Conservation (phyloP, 2,329 filamentous ascomycete species). For the Phyllosticta capitalensis region DNA sequence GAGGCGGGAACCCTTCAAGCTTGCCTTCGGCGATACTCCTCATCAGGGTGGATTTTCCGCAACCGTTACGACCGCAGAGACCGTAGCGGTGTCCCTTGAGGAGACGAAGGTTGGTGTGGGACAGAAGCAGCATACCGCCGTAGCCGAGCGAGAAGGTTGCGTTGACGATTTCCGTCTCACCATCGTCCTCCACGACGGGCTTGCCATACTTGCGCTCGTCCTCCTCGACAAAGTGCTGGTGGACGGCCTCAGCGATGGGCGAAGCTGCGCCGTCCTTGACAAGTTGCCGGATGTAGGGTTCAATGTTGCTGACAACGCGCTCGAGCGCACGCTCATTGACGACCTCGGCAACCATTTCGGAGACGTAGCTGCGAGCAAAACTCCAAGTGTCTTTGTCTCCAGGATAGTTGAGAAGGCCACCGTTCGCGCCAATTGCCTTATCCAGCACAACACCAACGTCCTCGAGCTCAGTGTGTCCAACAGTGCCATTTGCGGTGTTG, state of each 20-base stretch:
- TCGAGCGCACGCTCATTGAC: constrained; percentile 71
- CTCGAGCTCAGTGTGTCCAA: constrained; percentile 58
- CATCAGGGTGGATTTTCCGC: constrained; percentile 99
- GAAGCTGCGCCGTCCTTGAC: constrained; percentile 54
- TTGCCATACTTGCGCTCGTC: constrained; percentile 80
- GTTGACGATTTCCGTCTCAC: constrained; percentile 93
- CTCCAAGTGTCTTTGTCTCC: constrained; percentile 56
- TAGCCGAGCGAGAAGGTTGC: constrained; percentile 96
- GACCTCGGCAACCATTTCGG: constrained; percentile 77
- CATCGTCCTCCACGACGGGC: constrained; percentile 78
- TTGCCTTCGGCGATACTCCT: constrained; percentile 91
- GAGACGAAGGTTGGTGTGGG: constrained; percentile 87
- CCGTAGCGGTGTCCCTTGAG: constrained; percentile 96
- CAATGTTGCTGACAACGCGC: constrained; percentile 59
- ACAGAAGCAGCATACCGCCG: constrained; percentile 92
- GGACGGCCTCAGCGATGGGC: constrained; percentile 61
- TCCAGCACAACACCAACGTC: constrained; percentile 70
- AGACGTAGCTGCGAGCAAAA: constrained; percentile 62
- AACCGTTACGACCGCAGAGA: constrained; percentile 92
- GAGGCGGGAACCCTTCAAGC: constrained; percentile 89
- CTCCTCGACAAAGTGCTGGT: constrained; percentile 70
- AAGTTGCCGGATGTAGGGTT: constrained; percentile 66
- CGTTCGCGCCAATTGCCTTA: constrained; percentile 61
- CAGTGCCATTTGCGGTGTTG: constrained; percentile 51
- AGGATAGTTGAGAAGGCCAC: constrained; percentile 50